Evolutionary conservation across 192 early-diverging fungal species (phyloP).

Genomic region (Thamnidium elegans): DNA sequence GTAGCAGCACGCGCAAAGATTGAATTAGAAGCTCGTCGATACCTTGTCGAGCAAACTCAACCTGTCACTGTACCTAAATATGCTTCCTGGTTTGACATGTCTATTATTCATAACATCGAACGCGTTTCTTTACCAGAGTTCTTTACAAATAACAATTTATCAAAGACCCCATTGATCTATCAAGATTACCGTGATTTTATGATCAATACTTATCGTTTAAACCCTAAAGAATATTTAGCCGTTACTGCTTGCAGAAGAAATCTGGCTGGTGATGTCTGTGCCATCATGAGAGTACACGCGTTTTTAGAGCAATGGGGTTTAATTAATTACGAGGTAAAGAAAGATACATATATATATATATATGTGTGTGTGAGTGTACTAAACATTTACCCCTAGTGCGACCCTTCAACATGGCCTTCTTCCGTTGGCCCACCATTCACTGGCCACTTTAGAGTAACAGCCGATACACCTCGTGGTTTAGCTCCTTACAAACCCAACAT

Average conservation of each 20-base stretch:
- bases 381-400: conserved; percentile 55
- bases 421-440: conserved; percentile 91
- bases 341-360: not conserved
- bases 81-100: conserved; percentile 89
- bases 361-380: too few relatives aligned
- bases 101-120: conserved; percentile 83
- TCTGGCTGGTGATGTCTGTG: conserved; percentile 97
- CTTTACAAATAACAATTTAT: conserved; percentile 88
- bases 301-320: conserved; percentile 99
- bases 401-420: conserved; percentile 91
- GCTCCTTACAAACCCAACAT: conserved; percentile 77
- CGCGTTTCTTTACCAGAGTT: conserved; percentile 91
- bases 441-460: conserved; percentile 96
- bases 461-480: conserved; percentile 90
- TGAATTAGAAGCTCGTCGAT: conserved; percentile 67
- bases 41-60: conserved; percentile 67
- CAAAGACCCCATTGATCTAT: conserved; percentile 90
- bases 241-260: conserved; percentile 97
- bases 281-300: conserved; percentile 97
- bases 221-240: conserved; percentile 93
- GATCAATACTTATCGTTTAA: conserved; percentile 95
- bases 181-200: conserved; percentile 98
- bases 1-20: conserved; percentile 12
- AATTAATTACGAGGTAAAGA: conserved; percentile 91
- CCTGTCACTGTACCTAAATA: conserved; percentile 83